These are phyloP conservation scores for Penicillium sp. DNA, from an alignment of 2,329 filamentous ascomycete genomes.

Conservation along the genomic window DNA sequence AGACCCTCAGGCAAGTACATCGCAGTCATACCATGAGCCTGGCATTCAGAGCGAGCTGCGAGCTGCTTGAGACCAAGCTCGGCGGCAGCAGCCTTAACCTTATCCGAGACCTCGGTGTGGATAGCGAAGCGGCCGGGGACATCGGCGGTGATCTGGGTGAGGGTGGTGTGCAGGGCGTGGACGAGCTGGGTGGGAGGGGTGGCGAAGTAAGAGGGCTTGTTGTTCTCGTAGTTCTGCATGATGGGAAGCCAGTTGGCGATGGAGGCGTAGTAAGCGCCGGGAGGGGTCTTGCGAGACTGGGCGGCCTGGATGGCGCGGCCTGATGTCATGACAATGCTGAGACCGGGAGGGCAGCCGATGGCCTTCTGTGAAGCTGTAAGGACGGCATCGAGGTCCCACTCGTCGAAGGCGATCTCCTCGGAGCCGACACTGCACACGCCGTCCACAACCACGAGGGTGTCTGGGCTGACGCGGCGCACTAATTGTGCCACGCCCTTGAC, in stretches of 20 bases:
- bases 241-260: conserved; percentile 98
- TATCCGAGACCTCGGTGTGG: conserved; percentile 76
- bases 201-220: conserved; percentile 97
- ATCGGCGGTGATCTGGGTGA: conserved; percentile 77
- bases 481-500: conserved; percentile 79
- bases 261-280: conserved; percentile 88
- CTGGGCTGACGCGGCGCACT: conserved; percentile 81
- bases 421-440: conserved; percentile 96
- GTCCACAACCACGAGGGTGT: conserved; percentile 89
- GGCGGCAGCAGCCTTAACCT: conserved; percentile 78
- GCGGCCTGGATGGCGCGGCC: conserved; percentile 80
- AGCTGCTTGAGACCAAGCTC: conserved; percentile 85
- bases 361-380: conserved; percentile 96
- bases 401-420: conserved; percentile 94
- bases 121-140: conserved; percentile 79
- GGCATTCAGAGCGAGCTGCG: conserved; percentile 79
- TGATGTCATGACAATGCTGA: conserved; percentile 93
- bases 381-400: conserved; percentile 89
- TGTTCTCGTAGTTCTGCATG: conserved; percentile 98
- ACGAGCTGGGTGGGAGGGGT: conserved; percentile 93
- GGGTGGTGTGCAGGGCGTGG: conserved; percentile 84
- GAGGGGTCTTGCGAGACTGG: conserved; percentile 75
- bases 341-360: conserved; percentile 89
- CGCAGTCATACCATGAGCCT: conserved; percentile 97
- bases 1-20: conserved; percentile 89